These are phyloP conservation scores for Amphirosellinia nigrospora DNA, from an alignment of 495 filamentous ascomycete species.

Conservation along the genomic window DNA sequence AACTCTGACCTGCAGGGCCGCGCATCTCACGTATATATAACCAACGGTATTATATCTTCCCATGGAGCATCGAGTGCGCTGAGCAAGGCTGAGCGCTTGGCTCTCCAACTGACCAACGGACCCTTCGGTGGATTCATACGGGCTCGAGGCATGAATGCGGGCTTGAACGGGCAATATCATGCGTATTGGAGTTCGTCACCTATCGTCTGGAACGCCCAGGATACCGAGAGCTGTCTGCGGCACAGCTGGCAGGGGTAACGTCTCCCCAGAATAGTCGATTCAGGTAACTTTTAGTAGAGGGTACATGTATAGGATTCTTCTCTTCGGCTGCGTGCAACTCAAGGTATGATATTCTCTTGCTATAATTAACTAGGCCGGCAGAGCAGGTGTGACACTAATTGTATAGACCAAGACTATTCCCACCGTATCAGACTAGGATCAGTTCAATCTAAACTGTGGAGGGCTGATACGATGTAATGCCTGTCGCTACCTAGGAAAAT, in stretches of 20 bases:
- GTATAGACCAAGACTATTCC: not conserved
- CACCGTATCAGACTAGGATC: not conserved
- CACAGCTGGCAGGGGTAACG: too few relatives aligned
- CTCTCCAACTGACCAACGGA: not conserved
- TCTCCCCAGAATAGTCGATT: not conserved
- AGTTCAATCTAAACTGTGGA: not conserved
- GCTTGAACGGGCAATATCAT: not conserved
- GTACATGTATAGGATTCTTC: not conserved
- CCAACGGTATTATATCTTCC: constrained; percentile 11
- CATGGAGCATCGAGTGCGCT: constrained; percentile 10
- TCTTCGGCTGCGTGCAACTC: not conserved
- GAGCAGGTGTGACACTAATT: not conserved
- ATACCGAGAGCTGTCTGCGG: not conserved
- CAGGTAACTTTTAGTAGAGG: not conserved
- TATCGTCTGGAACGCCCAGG: not conserved
- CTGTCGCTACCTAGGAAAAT: too few relatives aligned
- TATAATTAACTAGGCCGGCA: not conserved
- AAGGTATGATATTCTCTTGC: not conserved
- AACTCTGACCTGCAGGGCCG: constrained; percentile 24
- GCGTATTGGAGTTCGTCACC: not conserved
- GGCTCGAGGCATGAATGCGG: not conserved
- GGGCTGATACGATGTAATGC: constrained; percentile 9
- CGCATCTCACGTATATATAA: constrained; percentile 16
- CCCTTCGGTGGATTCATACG: not conserved
- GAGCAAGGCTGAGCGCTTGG: constrained; percentile 16